Base-by-base conservation (phyloP, 208 protist genomes). In the Entamoeba invadens region DNA sequence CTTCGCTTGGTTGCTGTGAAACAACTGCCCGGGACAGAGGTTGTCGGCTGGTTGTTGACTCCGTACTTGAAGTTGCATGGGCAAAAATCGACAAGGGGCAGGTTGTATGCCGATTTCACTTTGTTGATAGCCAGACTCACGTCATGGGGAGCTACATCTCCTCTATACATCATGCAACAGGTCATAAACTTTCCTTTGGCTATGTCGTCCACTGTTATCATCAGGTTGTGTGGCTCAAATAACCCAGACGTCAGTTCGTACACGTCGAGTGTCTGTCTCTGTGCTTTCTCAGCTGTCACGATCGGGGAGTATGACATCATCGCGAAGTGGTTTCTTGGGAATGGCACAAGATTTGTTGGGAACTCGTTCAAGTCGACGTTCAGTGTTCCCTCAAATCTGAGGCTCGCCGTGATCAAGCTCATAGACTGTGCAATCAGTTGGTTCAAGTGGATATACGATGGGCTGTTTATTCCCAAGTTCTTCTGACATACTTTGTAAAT, bases 41-140 rank as follows among this genome's bases (percentile, higher is more conserved):
- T 98, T 50, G 98, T 98, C 12, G 97, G 96, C 94, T 98, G 97
- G 96, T 98, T 98, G 97, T 99, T 99, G 96, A 99, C 98, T 95
- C 98, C 98, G 96, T 98, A 95, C 94, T 97, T 97, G 95, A 97
- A 97, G 91, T 95, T 96, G 46, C 96, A 97, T 44, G 96, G 96
- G 93, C 95, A 97, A 96, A 96, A 97, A 94, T 97, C 96, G 51
- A 97, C 96, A 92, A 97, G 97, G 94, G 97, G 96, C 77, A 97
- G 96, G 92, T 96, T 97, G 42, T 96, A 92, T 95, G 97, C 96
- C 77, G 95, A 96, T 95, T 97, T 97, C 93, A 97, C 97, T 94
- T 94, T 95, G 42, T 95, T 95, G 47, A 97, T 95, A 46, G 96
- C 95, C 8, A 96, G 94, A 95, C 95, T 96, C 92, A 97, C 96